These are phyloP conservation scores for Ogataea methanolica DNA, from an alignment of 805 yeast species.

Conservation along the genomic window DNA sequence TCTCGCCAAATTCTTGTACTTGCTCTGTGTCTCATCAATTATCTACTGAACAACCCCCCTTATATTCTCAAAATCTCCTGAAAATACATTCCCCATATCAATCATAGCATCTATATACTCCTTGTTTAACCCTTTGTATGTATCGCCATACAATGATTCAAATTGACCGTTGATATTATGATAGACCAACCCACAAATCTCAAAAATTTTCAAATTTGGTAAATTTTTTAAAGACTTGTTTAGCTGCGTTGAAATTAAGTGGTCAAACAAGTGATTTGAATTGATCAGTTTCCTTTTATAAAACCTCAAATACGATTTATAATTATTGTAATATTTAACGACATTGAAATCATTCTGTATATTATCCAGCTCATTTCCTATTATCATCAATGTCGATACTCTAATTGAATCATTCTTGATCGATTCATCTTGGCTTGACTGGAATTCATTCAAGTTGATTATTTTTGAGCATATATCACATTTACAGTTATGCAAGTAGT, in stretches of 20 bases:
- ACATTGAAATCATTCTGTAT: slow-evolving; percentile 13
- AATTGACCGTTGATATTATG: slow-evolving; percentile 11
- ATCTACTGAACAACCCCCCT: background rate
- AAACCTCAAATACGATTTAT: slow-evolving; percentile 11
- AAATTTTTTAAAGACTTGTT: slow-evolving; percentile 17
- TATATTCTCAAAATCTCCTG: slow-evolving; percentile 11
- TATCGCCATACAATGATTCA: slow-evolving; percentile 20
- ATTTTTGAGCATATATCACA: slow-evolving; percentile 22
- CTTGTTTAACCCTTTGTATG: slow-evolving; percentile 20
- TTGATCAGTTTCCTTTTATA: slow-evolving; percentile 9
- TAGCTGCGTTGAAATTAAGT: slow-evolving; percentile 22
- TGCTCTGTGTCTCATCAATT: background rate
- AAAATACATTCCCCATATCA: slow-evolving; percentile 25
- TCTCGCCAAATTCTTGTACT: too few species aligned
- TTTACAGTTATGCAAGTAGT: slow-evolving; percentile 22
- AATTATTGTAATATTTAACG: slow-evolving; percentile 9
- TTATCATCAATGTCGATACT: slow-evolving; percentile 27
- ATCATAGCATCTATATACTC: slow-evolving; percentile 16
- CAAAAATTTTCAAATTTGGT: slow-evolving; percentile 22
- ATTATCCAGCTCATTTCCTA: slow-evolving; percentile 28
- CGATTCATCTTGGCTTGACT: slow-evolving; percentile 1
- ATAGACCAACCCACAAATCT: slow-evolving; percentile 29
- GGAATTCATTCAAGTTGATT: slow-evolving; percentile 2
- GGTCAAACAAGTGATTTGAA: slow-evolving; percentile 27
- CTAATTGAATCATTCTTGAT: slow-evolving; percentile 23